Conservation (phyloP, 2,329 filamentous ascomycete species). For the Colletotrichum sp. region DNA sequence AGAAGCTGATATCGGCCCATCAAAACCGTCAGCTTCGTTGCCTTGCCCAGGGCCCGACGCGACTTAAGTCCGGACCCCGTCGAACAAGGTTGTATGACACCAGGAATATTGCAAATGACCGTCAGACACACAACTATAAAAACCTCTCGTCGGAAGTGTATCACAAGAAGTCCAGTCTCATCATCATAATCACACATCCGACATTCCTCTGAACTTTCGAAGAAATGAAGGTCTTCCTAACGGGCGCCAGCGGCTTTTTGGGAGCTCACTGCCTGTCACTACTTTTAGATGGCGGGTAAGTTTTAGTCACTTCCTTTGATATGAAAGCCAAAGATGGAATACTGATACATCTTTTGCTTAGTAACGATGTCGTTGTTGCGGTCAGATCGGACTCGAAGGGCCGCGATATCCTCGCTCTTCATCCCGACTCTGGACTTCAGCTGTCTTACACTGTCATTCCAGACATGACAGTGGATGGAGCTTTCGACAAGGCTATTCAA, state of each 20-base stretch:
- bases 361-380: not conserved
- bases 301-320: not conserved
- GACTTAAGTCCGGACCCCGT: not conserved
- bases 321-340: not conserved
- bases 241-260: not conserved
- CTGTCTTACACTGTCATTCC: not conserved
- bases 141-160: not conserved
- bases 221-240: not conserved
- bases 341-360: not conserved
- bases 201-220: not conserved
- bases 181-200: not conserved
- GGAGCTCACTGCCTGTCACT: not conserved
- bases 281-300: not conserved
- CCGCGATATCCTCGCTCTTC: not conserved
- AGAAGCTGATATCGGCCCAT: not conserved
- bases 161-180: not conserved
- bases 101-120: not conserved
- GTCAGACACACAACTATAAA: not conserved
- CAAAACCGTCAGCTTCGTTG: not conserved
- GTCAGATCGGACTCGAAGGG: not conserved
- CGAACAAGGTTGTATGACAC: not conserved
- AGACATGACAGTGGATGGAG: not conserved
- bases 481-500: not conserved
- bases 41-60: not conserved
- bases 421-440: not conserved